These are phyloP conservation scores for Cyberlindnera suaveolens DNA, from an alignment of 805 yeast genomes.

Conservation along the genomic window DNA sequence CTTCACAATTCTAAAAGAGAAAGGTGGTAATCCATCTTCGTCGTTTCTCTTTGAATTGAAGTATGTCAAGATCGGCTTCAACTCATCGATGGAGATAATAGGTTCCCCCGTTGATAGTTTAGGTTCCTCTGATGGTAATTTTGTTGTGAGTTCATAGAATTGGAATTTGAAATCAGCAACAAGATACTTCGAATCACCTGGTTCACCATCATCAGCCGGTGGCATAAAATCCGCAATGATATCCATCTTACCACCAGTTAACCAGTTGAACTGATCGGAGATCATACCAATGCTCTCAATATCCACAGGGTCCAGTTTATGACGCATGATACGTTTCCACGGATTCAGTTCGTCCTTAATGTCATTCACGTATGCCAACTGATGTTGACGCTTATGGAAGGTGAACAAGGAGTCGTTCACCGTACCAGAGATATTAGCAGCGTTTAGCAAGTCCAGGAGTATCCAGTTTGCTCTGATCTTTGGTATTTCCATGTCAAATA, in stretches of 20 bases:
- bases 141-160: constrained; percentile 56
- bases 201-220: constrained; percentile 40
- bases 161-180: constrained; percentile 62
- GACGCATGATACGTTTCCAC: constrained; percentile 46
- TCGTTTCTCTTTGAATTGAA: constrained; percentile 41
- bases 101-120: constrained; percentile 47
- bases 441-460: constrained; percentile 61
- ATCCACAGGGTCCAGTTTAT: constrained; percentile 34
- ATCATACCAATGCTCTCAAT: constrained; percentile 30
- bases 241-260: constrained; percentile 64
- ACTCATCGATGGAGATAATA: constrained; percentile 50
- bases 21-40: constrained; percentile 23
- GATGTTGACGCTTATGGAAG: constrained; percentile 65
- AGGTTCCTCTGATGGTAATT: constrained; percentile 42
- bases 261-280: constrained; percentile 51
- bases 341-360: constrained; percentile 31
- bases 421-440: constrained; percentile 66
- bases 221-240: constrained; percentile 66
- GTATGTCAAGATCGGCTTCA: constrained; percentile 55
- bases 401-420: constrained; percentile 71
- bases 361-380: constrained; percentile 39
- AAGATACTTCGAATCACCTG: constrained; percentile 39
- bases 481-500: constrained; percentile 64
- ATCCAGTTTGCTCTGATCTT: constrained; percentile 52
- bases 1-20: constrained; percentile 40